phyloP scores from a whole-genome alignment of 148 eudicot species.

The Oxyria digyna region DNA sequence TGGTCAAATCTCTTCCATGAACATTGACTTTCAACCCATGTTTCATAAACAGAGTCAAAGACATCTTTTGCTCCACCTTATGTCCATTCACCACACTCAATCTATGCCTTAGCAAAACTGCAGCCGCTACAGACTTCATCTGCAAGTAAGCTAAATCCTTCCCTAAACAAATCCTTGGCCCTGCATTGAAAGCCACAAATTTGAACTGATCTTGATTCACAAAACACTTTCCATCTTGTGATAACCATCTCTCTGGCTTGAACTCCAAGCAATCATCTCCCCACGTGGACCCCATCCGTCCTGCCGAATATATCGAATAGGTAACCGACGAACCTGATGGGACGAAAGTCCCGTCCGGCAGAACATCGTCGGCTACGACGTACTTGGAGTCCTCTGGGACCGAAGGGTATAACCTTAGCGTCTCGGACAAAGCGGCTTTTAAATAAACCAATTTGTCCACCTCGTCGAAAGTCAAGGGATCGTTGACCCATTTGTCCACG shows the following conservation, averaged over 20 bases:
- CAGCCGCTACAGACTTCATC: conserved; percentile 1
- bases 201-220: background rate
- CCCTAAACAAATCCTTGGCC: background rate
- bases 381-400: conserved; percentile 1
- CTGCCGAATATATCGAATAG: conserved; percentile 5
- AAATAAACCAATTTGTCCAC: background rate
- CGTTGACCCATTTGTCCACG: background rate
- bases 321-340: background rate
- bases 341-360: conserved; percentile 1
- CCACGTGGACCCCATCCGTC: conserved; percentile 4
- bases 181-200: conserved; percentile 4
- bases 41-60: conserved; percentile 4
- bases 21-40: conserved; percentile 4
- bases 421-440: background rate
- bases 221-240: background rate
- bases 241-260: conserved; percentile 1
- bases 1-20: conserved; percentile 1
- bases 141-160: conserved; percentile 7
- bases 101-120: background rate
- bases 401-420: background rate
- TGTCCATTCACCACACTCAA: background rate
- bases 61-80: conserved; percentile 5
- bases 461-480: background rate
- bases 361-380: background rate
- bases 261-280: conserved; percentile 4